Base-by-base conservation (phyloP, 2,329 filamentous ascomycete species). In the Pyricularia sp. region DNA sequence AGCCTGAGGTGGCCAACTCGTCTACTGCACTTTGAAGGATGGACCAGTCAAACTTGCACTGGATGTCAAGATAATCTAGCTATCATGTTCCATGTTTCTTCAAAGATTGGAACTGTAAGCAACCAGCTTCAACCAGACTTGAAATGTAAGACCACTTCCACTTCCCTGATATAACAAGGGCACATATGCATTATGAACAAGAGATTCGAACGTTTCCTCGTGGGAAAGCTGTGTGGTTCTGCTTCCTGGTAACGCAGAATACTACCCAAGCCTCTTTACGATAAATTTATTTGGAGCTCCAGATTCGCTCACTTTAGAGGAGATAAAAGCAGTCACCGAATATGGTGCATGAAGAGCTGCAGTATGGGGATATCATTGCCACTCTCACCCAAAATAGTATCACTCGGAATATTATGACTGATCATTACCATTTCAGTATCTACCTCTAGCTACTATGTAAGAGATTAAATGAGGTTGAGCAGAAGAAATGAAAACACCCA, bases 1-100 rank as follows among this genome's bases (percentile, higher is more conserved):
- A 70, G 69, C 68, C 69, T 70, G 65, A 68, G 68, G 49, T 60
- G 59, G 13, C 19, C 7, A 4, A 49, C 19, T 4, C 16, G 13
- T 4, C 16, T 40, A 40, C 33, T 40, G 33, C 4, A 16, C 33
- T 40, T 35, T 35, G 12, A 40, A 16, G 2, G 33, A 40, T 40
- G 33, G 33, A 40, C 12, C 40, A n/a, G 40, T n/a, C 40, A 49
- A 19, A n/a, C 6, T n/a, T 49, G 1, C 40, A n/a, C 19, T 19
- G 8, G 6, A 8, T 19, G 4, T 49, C 19, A 49, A 19, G 6
- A 49, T 19, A 19, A 49, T 19, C 40, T n/a, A 12, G 40, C 19
- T 49, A 40, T 49, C 19, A n/a, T 19, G 40, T 49, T 49, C 40
- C 40, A n/a, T 3, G n/a, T 49, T 7, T n/a, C 19, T 49, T n/a